Conservation (phyloP, 768 basidiomycete genomes). For the Podaxis sp. region DNA sequence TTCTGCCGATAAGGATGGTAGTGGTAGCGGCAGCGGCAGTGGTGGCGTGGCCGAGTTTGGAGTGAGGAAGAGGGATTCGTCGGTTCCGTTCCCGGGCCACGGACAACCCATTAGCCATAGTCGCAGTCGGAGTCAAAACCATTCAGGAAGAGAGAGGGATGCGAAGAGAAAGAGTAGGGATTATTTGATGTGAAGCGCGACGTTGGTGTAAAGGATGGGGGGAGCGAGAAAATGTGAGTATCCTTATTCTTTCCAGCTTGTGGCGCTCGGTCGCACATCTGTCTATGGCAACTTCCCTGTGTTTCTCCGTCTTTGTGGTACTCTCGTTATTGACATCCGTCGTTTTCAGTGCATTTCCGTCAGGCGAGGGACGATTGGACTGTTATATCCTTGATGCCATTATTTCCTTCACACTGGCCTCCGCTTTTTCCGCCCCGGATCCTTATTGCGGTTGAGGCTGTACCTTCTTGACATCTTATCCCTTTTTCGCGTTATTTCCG, state of each 20-base stretch:
- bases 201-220: background rate
- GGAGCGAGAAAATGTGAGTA: conserved; percentile 2
- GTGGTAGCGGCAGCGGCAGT: conserved; percentile 5
- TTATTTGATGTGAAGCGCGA: conserved; percentile 26
- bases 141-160: conserved; percentile 22
- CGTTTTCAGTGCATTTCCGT: background rate
- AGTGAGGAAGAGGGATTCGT: conserved; percentile 30
- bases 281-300: background rate
- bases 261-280: background rate
- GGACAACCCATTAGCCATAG: background rate
- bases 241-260: conserved; percentile 9
- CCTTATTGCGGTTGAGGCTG: background rate
- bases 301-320: background rate
- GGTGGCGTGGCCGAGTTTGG: conserved; percentile 15
- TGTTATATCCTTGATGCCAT: background rate
- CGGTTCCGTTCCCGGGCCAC: conserved; percentile 56
- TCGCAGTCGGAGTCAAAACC: background rate
- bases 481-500: background rate
- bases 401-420: background rate
- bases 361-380: background rate
- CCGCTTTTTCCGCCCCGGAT: background rate
- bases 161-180: conserved; percentile 31
- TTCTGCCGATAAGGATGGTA: background rate
- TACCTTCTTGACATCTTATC: background rate
- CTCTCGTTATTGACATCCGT: background rate